Evolutionary conservation across 2,329 filamentous ascomycete genomes (phyloP).

Genomic region (Fusarium sp.): DNA sequence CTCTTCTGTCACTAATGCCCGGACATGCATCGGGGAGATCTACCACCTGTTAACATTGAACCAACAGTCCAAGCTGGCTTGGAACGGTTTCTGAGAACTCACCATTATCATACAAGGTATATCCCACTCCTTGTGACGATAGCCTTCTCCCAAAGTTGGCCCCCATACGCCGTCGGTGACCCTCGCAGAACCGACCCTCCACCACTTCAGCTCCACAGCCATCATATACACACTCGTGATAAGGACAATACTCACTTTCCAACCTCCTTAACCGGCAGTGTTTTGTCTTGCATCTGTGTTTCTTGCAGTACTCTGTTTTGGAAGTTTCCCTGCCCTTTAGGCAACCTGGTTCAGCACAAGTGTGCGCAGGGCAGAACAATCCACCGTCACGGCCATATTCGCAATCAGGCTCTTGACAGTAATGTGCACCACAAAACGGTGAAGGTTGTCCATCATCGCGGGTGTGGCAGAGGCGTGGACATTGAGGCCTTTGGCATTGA

Average conservation of each 20-base stretch:
- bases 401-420: slow-evolving; percentile 47
- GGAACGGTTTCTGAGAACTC: slow-evolving; percentile 15
- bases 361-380: slow-evolving; percentile 45
- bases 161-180: slow-evolving; percentile 33
- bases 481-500: slow-evolving; percentile 40
- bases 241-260: slow-evolving; percentile 40
- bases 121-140: slow-evolving; percentile 25
- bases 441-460: slow-evolving; percentile 44
- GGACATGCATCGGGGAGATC: slow-evolving; percentile 20
- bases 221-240: slow-evolving; percentile 46
- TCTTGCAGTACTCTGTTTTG: slow-evolving; percentile 39
- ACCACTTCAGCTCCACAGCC: slow-evolving; percentile 43
- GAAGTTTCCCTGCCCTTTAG: slow-evolving; percentile 23
- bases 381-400: slow-evolving; percentile 37
- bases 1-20: slow-evolving; percentile 16
- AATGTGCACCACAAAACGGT: slow-evolving; percentile 48
- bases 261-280: slow-evolving; percentile 41
- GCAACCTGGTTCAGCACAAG: slow-evolving; percentile 46
- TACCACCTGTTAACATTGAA: slow-evolving; percentile 13
- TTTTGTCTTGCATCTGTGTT: slow-evolving; percentile 44
- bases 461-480: slow-evolving; percentile 44
- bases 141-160: slow-evolving; percentile 18
- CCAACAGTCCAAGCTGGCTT: not conserved
- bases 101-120: slow-evolving; percentile 42
- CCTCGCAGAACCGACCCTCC: slow-evolving; percentile 40